These are phyloP conservation scores for Podospora fimiseda DNA, from an alignment of 495 filamentous ascomycete genomes.

Conservation along the genomic window DNA sequence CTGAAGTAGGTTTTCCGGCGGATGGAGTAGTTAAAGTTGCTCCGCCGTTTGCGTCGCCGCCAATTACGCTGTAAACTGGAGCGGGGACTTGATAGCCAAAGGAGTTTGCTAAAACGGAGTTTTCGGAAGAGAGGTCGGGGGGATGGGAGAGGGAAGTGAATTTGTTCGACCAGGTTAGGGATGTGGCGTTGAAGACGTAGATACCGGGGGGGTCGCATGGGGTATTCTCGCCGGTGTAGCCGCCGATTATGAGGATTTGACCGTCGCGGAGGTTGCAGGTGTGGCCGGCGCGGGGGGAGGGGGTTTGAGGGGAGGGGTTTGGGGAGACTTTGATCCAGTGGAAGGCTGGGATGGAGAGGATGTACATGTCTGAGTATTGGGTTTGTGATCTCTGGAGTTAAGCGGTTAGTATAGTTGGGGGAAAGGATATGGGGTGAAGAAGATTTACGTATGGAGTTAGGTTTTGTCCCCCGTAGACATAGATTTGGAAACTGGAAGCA, in stretches of 20 bases:
- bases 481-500: slow-evolving; percentile 64
- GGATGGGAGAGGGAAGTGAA: slow-evolving; percentile 45
- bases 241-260: slow-evolving; percentile 67
- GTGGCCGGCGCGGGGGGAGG: slow-evolving; percentile 51
- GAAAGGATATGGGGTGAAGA: neutral
- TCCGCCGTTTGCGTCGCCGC: slow-evolving; percentile 53
- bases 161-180: slow-evolving; percentile 52
- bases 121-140: slow-evolving; percentile 31
- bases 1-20: slow-evolving; percentile 52
- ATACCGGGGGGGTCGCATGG: slow-evolving; percentile 63
- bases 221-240: slow-evolving; percentile 56
- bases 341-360: slow-evolving; percentile 67
- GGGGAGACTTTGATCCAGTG: slow-evolving; percentile 64
- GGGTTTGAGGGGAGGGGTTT: slow-evolving; percentile 46
- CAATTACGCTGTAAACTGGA: slow-evolving; percentile 54
- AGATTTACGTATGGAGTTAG: slow-evolving; percentile 47
- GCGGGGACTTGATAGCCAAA: slow-evolving; percentile 60
- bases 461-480: slow-evolving; percentile 72
- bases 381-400: slow-evolving; percentile 33
- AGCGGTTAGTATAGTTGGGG: neutral
- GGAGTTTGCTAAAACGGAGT: slow-evolving; percentile 48
- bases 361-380: slow-evolving; percentile 71
- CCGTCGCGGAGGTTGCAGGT: slow-evolving; percentile 62
- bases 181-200: slow-evolving; percentile 61
- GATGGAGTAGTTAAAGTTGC: slow-evolving; percentile 63